These are phyloP conservation scores for Lasiodiplodia hormozganensis DNA, from an alignment of 2,329 filamentous ascomycete genomes.

Conservation along the genomic window DNA sequence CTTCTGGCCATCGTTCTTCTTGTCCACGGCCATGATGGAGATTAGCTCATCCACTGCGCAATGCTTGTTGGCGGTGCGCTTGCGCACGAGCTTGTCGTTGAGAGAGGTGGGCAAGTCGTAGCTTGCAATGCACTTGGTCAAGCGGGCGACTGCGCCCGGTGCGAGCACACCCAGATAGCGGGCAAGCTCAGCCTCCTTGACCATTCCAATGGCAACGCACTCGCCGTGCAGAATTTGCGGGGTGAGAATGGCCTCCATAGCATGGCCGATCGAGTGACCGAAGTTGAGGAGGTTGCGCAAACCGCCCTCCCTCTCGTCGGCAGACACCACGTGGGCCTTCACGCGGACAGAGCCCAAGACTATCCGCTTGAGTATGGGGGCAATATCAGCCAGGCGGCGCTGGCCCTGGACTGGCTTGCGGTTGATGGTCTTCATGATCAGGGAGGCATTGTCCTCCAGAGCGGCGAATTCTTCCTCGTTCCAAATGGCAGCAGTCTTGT, in stretches of 20 bases:
- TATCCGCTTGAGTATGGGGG: constrained; percentile 61
- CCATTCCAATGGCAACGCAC: constrained; percentile 96
- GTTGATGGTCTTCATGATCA: constrained; percentile 76
- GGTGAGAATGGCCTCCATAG: constrained; percentile 92
- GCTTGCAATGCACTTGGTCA: constrained; percentile 92
- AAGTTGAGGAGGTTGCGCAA: constrained; percentile 95
- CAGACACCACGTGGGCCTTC: constrained; percentile 93
- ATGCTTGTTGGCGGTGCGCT: constrained; percentile 82
- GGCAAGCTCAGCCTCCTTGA: constrained; percentile 94
- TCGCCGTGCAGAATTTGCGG: constrained; percentile 96
- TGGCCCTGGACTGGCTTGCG: constrained; percentile 62
- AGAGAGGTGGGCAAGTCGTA: constrained; percentile 89
- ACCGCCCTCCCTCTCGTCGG: constrained; percentile 92
- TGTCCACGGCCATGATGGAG: constrained; percentile 95
- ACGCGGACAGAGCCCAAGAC: constrained; percentile 90
- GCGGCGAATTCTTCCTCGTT: constrained; percentile 84
- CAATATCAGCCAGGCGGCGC: constrained; percentile 72
- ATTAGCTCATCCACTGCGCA: constrained; percentile 88
- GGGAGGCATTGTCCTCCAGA: constrained; percentile 80
- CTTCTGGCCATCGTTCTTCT: constrained; percentile 94
- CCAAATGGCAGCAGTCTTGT: constrained; percentile 89
- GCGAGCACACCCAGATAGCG: constrained; percentile 85
- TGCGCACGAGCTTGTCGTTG: constrained; percentile 80
- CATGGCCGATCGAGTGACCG: constrained; percentile 97
- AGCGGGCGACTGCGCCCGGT: constrained; percentile 84